Base-by-base conservation (phyloP, 352 stramenopile species). In the Globisporangium ultimum region DNA sequence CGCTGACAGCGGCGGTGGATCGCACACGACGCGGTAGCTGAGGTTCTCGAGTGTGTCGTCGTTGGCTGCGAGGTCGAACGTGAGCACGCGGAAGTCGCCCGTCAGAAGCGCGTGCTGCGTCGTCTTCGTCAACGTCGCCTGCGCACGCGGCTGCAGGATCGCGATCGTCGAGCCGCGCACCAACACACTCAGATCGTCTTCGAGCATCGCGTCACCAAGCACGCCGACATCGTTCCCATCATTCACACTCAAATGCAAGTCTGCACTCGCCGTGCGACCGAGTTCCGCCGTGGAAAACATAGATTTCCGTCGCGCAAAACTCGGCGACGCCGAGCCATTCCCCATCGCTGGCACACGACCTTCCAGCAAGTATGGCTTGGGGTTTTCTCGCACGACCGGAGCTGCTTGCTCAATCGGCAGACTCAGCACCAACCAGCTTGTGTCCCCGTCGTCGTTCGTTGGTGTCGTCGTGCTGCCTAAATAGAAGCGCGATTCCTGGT, bases 301-400 rank as follows among this genome's bases (percentile, higher is more conserved):
- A 2, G 85, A 82, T 49, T 90, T 89, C 49, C 78, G 72, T 14
- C 84, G 78, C 36, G 82, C 84, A 63, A 95, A 95, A 49, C 84
- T 93, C 0, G 86, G 86, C 13, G 86, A 95, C 18, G 82, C 86
- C 12, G 82, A 83, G 2, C 86, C 86, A 63, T 87, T 86, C 22
- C 86, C 84, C 86, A 95, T 95, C n/a, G 84, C 75, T 14, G 86
- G 86, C 1, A 93, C 76, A 20, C 82, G 78, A 0, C 82, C 84
- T 55, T 85, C 72, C 2, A 76, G 48, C 21, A 89, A 57, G 66
- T 82, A 82, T 21, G 74, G 74, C 41, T 72, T 61, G 17, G 68
- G 54, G n/a, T 69, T 72, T 61, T 75, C 71, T 18, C 63, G 61
- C 22, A 79, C 58, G 10, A 70, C 60, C 18, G 67, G 61, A 42